Conservation (phyloP, 139 green algal genomes). For the Closterium sp. region DNA sequence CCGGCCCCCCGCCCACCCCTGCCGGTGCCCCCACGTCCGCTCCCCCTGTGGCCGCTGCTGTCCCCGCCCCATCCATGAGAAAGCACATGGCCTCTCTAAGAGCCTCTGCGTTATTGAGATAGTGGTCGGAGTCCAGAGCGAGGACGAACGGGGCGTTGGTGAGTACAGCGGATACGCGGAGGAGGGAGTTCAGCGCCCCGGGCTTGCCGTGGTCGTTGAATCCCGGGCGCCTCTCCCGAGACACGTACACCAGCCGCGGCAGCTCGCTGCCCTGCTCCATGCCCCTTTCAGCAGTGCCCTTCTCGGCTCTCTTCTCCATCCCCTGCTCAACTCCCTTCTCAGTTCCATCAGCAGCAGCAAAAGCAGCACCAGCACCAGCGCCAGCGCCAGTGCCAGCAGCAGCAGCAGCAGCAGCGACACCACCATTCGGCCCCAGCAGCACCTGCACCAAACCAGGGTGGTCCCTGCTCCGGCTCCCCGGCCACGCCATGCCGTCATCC, state of each 20-base stretch:
- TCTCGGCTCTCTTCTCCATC: neutral
- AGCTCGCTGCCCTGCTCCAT: neutral
- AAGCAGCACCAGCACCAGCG: too few relatives aligned
- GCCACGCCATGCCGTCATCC: slow-evolving; percentile 24
- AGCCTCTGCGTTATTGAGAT: slow-evolving; percentile 1
- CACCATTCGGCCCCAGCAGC: neutral
- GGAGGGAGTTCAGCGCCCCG: slow-evolving; percentile 18
- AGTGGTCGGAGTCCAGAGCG: neutral
- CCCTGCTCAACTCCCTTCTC: neutral
- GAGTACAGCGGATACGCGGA: slow-evolving; percentile 1
- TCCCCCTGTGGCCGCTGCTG: neutral
- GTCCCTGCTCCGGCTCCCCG: slow-evolving; percentile 2
- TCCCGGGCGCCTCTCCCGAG: slow-evolving; percentile 33
- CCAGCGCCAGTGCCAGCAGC: neutral
- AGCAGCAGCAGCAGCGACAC: neutral
- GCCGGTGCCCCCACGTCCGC: too few relatives aligned
- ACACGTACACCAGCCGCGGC: slow-evolving; percentile 31
- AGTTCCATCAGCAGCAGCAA: neutral
- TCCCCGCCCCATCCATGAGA: slow-evolving; percentile 23
- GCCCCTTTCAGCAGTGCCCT: too few relatives aligned
- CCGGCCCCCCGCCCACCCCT: slow-evolving; percentile 7
- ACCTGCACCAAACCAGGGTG: slow-evolving; percentile 36
- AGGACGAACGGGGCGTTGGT: neutral
- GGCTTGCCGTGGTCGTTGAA: slow-evolving; percentile 40
- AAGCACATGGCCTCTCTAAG: slow-evolving; percentile 30